Conservation (phyloP, 768 basidiomycete genomes). For the Sistotremastrum suecicum region DNA sequence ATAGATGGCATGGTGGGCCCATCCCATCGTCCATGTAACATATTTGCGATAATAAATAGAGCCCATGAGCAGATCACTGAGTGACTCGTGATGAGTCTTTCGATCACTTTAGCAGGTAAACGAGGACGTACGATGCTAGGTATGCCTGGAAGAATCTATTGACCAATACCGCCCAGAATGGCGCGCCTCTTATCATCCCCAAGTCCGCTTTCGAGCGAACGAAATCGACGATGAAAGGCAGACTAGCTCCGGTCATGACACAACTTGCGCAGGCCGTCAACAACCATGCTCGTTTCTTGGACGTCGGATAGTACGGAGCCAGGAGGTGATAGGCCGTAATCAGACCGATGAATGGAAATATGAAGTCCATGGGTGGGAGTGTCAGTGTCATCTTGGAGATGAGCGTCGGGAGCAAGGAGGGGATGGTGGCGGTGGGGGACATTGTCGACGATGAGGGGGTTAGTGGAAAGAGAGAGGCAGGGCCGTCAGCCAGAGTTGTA, state of each 20-base stretch:
- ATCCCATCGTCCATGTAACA: constrained; percentile 37
- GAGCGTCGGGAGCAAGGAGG: too few relatives aligned
- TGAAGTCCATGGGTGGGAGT: constrained; percentile 4
- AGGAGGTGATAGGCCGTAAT: constrained; percentile 17
- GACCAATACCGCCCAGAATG: constrained; percentile 12
- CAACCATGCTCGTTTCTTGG: constrained; percentile 34
- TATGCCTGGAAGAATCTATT: constrained; percentile 33
- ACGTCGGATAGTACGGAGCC: constrained; percentile 16
- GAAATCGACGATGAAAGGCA: constrained; percentile 25
- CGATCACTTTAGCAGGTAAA: background rate
- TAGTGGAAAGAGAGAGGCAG: too few relatives aligned
- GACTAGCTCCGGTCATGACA: constrained; percentile 25
- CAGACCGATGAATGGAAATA: constrained; percentile 10
- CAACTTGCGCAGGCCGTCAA: constrained; percentile 27
- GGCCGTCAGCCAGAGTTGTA: too few relatives aligned
- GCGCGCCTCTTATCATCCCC: constrained; percentile 11
- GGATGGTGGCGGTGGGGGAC: too few relatives aligned
- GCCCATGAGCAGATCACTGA: constrained; percentile 33
- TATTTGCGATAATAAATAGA: constrained; percentile 30
- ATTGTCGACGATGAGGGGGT: too few relatives aligned
- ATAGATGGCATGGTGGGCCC: constrained; percentile 36
- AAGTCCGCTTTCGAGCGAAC: constrained; percentile 14
- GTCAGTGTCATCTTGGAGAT: too few relatives aligned
- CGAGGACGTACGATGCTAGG: constrained; percentile 22
- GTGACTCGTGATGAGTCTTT: background rate